These are phyloP conservation scores for Exophiala sp. DNA, from an alignment of 2,329 filamentous ascomycete genomes.

Conservation along the genomic window DNA sequence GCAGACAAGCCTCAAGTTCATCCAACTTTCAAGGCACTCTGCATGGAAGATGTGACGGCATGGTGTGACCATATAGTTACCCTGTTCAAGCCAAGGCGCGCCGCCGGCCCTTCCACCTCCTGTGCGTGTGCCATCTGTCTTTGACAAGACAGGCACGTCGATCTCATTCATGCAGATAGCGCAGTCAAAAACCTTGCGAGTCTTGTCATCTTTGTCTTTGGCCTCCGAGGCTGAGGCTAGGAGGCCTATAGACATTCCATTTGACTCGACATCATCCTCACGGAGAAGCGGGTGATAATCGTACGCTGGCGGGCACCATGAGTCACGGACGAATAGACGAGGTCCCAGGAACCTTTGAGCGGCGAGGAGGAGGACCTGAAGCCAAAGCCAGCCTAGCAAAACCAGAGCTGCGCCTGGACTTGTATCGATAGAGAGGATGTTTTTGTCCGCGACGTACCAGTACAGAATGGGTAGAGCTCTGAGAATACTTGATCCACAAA, in stretches of 20 bases:
- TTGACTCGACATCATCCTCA: conserved; percentile 67
- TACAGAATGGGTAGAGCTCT: conserved; percentile 77
- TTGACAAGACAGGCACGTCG: conserved; percentile 72
- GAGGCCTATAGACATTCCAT: conserved; percentile 66
- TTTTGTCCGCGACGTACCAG: conserved; percentile 71
- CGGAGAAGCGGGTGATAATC: conserved; percentile 90
- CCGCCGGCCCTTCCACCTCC: conserved; percentile 44
- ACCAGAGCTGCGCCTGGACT: conserved; percentile 60
- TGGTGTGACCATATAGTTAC: conserved; percentile 94
- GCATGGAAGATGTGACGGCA: conserved; percentile 96
- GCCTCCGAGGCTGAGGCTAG: conserved; percentile 46
- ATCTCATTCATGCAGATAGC: conserved; percentile 90
- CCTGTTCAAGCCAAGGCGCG: conserved; percentile 62
- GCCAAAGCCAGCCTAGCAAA: conserved; percentile 74
- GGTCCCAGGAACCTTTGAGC: conserved; percentile 82
- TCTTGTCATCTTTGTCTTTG: conserved; percentile 38
- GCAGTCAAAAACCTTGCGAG: conserved; percentile 70
- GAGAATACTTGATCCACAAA: conserved; percentile 72
- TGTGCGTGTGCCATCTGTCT: conserved; percentile 39
- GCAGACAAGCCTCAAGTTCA: conserved; percentile 86
- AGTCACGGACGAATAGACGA: conserved; percentile 71
- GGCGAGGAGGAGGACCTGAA: conserved; percentile 71
- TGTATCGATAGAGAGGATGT: conserved; percentile 70
- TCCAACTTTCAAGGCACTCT: conserved; percentile 88
- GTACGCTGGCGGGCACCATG: conserved; percentile 62